A percentile compares a stretch with the other conserved stretches of the same genome.
These are phyloP conservation scores for Ottelia alismoides DNA, from an alignment of 106 monocot genomes.

Conservation along the genomic window DNA sequence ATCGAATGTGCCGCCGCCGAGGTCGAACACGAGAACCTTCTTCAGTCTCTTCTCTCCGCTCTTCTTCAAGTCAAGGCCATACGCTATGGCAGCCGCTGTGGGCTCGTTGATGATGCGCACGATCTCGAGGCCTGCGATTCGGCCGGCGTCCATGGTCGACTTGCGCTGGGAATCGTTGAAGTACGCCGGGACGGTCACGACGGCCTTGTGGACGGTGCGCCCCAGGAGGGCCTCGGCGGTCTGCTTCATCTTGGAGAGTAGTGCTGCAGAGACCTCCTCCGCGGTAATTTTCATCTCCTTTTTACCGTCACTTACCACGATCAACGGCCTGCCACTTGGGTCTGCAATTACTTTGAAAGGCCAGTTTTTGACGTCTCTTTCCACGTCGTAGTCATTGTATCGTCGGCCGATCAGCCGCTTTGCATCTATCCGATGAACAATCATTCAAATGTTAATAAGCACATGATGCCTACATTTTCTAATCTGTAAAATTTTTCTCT, in stretches of 20 bases:
- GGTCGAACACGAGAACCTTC: no score
- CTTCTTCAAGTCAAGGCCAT: constrained; percentile 5
- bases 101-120: no score
- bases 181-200: no score
- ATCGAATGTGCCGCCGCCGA: no score
- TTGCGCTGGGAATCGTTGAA: constrained; percentile 13
- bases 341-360: constrained; percentile 8
- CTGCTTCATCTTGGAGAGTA: constrained; percentile 10
- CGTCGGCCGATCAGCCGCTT: constrained; percentile 17
- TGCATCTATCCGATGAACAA: no score
- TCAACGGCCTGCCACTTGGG: constrained; percentile 8
- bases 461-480: no score
- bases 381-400: neutral
- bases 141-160: constrained; percentile 13
- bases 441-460: no score
- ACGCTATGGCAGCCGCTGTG: constrained; percentile 13
- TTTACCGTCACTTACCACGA: constrained; percentile 5
- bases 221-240: constrained; percentile 9
- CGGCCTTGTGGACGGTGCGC: constrained; percentile 3
- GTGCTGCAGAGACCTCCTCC: constrained; percentile 13
- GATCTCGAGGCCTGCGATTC: no score
- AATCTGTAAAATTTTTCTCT: no score
- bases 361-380: constrained; percentile 9
- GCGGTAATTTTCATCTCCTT: constrained; percentile 9
- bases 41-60: constrained; percentile 10